These are phyloP conservation scores for Dichotomopilus funicola DNA, from an alignment of 2,329 filamentous ascomycete species.

Conservation along the genomic window DNA sequence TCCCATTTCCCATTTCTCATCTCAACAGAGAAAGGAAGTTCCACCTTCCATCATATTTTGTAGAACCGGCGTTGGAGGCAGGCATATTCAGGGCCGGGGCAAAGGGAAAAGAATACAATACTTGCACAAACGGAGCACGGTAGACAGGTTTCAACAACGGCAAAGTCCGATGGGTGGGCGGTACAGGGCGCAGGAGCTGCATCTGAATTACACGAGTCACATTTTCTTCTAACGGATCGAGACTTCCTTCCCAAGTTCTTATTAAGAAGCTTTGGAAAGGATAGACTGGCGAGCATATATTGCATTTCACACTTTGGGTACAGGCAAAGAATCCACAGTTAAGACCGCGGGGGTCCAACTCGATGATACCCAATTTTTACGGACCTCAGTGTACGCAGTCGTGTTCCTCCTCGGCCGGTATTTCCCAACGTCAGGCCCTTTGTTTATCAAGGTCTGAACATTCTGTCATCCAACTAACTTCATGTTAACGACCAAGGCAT, in stretches of 20 bases:
- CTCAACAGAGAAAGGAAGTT: slow-evolving; percentile 6
- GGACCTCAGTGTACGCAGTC: no score
- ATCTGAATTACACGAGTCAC: background rate
- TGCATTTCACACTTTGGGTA: no score
- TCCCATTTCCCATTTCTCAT: background rate
- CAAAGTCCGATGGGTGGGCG: background rate
- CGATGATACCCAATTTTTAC: no score
- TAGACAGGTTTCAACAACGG: slow-evolving; percentile 30
- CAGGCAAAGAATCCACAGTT: no score
- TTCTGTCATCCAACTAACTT: no score
- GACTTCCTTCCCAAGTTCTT: no score
- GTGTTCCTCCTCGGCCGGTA: no score
- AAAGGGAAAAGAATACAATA: slow-evolving; percentile 2
- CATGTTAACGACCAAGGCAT: no score
- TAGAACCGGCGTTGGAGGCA: slow-evolving; percentile 15
- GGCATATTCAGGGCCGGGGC: background rate
- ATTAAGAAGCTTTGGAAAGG: background rate
- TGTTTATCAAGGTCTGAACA: no score
- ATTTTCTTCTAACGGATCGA: background rate
- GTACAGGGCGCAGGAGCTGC: background rate
- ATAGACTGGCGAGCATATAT: no score
- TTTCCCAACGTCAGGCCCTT: no score
- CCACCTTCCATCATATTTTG: slow-evolving; percentile 12
- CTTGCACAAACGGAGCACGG: slow-evolving; percentile 6
- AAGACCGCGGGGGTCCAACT: no score